Percentiles rank a stretch among this genome's conserved stretches.
Evolutionary conservation across 148 eudicot species (phyloP).

Genomic region (Rhododendron mucronatum): DNA sequence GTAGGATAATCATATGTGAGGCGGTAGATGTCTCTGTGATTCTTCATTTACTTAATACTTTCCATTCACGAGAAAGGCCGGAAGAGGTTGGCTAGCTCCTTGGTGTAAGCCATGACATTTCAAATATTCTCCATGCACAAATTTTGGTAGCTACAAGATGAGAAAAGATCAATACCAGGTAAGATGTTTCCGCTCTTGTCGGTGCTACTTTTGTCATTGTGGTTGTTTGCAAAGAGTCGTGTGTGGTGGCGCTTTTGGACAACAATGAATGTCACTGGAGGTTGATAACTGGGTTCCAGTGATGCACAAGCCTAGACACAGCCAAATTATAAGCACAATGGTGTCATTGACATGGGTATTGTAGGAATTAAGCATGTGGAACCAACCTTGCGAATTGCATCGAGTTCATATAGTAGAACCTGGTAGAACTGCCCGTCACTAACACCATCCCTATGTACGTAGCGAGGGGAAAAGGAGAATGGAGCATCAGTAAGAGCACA

Average conservation of each 20-base stretch:
- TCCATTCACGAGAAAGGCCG: background rate
- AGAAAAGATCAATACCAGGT: constrained; percentile 48
- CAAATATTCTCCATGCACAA: too few relatives aligned
- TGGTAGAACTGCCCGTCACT: constrained; percentile 96
- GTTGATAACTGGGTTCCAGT: constrained; percentile 76
- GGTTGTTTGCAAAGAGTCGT: constrained; percentile 72
- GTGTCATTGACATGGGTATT: background rate
- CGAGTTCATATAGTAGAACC: constrained; percentile 82
- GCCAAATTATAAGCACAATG: background rate
- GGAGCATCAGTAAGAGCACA: background rate
- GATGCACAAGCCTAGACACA: constrained; percentile 77
- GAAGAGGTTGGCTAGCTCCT: background rate
- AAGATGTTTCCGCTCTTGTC: constrained; percentile 87
- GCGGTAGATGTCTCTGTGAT: background rate
- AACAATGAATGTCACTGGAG: constrained; percentile 81
- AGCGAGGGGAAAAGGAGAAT: background rate
- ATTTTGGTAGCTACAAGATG: background rate
- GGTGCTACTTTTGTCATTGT: constrained; percentile 50
- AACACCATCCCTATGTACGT: constrained; percentile 71
- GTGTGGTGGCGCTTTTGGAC: constrained; percentile 97
- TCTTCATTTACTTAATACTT: background rate
- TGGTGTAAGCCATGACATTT: background rate
- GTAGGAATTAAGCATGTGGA: background rate
- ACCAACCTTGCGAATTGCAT: constrained; percentile 87
- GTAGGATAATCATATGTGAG: background rate